Evolutionary conservation across 2,329 filamentous ascomycete species (phyloP).

Genomic region (Dichotomopilus funicola): DNA sequence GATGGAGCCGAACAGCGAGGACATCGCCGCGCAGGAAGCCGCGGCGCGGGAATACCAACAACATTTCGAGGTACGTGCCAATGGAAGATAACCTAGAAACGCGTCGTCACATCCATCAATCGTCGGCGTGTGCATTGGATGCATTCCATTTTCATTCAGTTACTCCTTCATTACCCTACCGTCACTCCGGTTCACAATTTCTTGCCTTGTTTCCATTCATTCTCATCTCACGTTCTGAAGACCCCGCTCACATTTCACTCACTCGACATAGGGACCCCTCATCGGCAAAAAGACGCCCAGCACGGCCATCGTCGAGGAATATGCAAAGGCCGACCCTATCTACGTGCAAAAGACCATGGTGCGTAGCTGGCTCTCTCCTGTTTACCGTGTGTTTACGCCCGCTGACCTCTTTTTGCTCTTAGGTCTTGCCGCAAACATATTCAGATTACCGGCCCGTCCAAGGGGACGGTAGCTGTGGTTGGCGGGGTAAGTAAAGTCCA

Average conservation of each 20-base stretch:
- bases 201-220: background rate
- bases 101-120: too few relatives aligned
- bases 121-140: too few relatives aligned
- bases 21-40: constrained; percentile 53
- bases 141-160: too few relatives aligned
- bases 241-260: constrained; percentile 13
- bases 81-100: too few relatives aligned
- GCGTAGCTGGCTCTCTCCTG: constrained; percentile 31
- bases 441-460: constrained; percentile 80
- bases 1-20: constrained; percentile 37
- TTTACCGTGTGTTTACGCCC: background rate
- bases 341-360: constrained; percentile 86
- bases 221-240: background rate
- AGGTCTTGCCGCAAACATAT: constrained; percentile 78
- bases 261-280: constrained; percentile 61
- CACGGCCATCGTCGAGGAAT: constrained; percentile 72
- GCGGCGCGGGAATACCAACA: constrained; percentile 54
- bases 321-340: constrained; percentile 77
- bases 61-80: constrained; percentile 41
- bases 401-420: constrained; percentile 5
- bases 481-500: constrained; percentile 70
- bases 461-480: constrained; percentile 94
- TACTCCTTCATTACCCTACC: too few relatives aligned
- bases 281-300: constrained; percentile 74
- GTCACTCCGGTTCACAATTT: too few relatives aligned